Evolutionary conservation across 2,329 filamentous ascomycete species (phyloP), one percentile per base, ranked within the genome.

Genomic region (Botrytis aclada): DNA sequence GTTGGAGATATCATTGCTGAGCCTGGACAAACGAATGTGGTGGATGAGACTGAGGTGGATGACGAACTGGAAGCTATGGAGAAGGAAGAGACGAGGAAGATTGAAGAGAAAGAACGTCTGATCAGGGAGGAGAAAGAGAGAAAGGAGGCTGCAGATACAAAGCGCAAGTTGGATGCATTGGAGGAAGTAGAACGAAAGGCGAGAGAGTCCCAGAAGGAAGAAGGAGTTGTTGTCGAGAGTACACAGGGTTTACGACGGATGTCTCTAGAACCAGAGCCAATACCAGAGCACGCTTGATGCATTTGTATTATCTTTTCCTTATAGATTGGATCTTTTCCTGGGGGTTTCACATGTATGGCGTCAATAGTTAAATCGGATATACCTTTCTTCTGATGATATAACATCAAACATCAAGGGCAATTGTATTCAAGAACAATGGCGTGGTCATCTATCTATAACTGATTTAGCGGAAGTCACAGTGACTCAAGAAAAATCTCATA

Each of bases 1-100:
- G 88, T 98, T 34, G 89, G 90, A 41, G 88, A 87, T 72, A 90
- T 95, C 58, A 87, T 98, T 75, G 89, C 90, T 70, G 93, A 96
- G 77, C 82, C 83, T 10, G 79, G 80, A 6, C 77, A 80, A 62
- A 85, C 83, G 20, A 84, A 80, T 75, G 85, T 97, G 45, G 85
- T 97, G 45, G 93, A 97, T 81, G 95, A 97, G 79, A 86, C 80
- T 32, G 95, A 97, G 81, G 89, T 98, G 72, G 94, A 98, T 77
- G 92, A 95, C 74, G 95, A 98, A 83, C 86, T 98, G 64, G 92
- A 92, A 77, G 90, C 86, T 5, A 84, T 99, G 83, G 90, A 88
- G 79, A 81, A 78, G 71, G 83, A 85, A 72, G 84, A 83, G 65
- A 84, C 85, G 75, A 82, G 85, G 76, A 82, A 82, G 75, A 82